Conservation (phyloP, 2,329 filamentous ascomycete genomes). For the Colletotrichum sp. region DNA sequence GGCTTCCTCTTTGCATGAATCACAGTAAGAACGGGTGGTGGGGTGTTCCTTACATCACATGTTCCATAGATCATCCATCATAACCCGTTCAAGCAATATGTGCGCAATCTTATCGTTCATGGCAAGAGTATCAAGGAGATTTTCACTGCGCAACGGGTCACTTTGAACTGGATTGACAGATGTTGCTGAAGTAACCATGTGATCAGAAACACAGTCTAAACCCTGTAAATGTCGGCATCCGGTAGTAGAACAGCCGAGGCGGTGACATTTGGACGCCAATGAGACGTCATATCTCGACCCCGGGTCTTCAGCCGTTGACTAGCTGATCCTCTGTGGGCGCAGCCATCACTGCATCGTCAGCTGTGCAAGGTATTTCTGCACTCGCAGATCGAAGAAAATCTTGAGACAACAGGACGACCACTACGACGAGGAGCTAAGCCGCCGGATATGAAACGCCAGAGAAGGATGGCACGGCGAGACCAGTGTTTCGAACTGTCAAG, state of each 20-base stretch:
- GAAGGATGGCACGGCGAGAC: background rate
- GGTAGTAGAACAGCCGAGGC: background rate
- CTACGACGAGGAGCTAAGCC: background rate
- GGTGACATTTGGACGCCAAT: background rate
- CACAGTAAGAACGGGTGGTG: background rate
- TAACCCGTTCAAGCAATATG: background rate
- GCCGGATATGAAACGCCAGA: background rate
- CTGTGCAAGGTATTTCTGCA: background rate
- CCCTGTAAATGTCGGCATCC: background rate
- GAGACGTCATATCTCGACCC: background rate
- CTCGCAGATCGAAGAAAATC: background rate
- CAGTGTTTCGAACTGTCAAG: constrained; percentile 1
- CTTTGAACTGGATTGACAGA: background rate
- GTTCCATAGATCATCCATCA: background rate
- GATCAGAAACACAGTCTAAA: background rate
- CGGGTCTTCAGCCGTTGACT: background rate
- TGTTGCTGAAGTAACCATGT: background rate
- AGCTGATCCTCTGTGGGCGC: background rate
- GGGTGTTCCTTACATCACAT: background rate
- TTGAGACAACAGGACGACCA: background rate
- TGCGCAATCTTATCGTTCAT: background rate
- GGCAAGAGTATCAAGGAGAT: background rate
- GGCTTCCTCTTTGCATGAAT: background rate
- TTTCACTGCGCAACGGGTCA: background rate
- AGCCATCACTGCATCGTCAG: background rate